Base-by-base conservation (phyloP, 805 yeast species). In the Candida xyloterini region DNA sequence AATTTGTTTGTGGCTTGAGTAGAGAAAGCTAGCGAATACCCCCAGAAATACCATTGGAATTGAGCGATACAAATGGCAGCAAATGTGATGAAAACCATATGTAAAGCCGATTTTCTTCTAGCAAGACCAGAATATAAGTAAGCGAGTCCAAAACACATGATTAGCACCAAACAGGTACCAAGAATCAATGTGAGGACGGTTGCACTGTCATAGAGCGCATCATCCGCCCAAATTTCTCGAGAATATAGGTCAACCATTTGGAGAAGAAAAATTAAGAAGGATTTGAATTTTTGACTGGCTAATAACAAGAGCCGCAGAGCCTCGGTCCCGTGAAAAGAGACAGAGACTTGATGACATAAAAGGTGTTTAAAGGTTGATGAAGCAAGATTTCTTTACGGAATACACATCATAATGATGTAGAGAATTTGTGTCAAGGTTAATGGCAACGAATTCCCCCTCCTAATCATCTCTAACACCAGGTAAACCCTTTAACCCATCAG, bases 31-130 rank as follows among this genome's bases (percentile, higher is more conserved):
- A 91, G 65, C 0, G 96, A 87, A 60, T 87, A 90, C n/a, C 96
- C 97, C 96, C 98, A 93, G 59, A 91, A 88, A 63, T 89, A 91
- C 98, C 98, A 91, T 59, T 89, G 96, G 57, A 89, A 78, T 15
- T 54, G 44, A 9, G 52, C 51, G 7, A 88, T 78, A 48, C 83
- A 72, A 5, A 85, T 79, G 5, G 88, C 75, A 74, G 81, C 75
- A 28, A 87, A 59, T n/a, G 78, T 79, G 7, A 82, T 78, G 84
- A 95, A 87, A 22, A 89, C 79, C 75, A 87, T 75, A 13, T 91
- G 81, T 32, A 89, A 68, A 0, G 96, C 96, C n/a, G 88, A 79
- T 61, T 89, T 89, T 55, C 96, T 69, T 57, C 96, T 70, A 10
- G 95, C 91, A 46, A 90, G 70, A 11, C 98, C 99, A 9, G 95